A percentile compares a stretch with the other conserved stretches of the same genome.
Conservation (phyloP, 73 alveolate species). For the Stentor coeruleus region DNA sequence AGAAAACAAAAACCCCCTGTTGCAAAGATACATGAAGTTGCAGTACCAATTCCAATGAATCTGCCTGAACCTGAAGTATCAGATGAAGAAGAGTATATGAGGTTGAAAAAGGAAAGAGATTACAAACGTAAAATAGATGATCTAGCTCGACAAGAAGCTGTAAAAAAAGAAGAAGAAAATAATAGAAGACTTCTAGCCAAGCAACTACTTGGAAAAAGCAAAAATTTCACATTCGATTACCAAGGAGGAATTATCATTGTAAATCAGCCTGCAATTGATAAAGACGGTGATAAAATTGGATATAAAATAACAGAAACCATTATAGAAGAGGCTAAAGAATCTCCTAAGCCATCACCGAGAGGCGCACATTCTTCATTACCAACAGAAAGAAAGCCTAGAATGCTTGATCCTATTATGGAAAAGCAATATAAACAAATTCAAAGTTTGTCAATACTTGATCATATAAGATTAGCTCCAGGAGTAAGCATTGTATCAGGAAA, state of each 20-base stretch:
- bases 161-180: conserved; percentile 8
- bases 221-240: not conserved
- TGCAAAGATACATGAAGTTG: not conserved
- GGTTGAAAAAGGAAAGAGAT: not conserved
- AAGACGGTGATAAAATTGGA: not conserved
- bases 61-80: not conserved
- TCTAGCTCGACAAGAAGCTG: not conserved
- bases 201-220: not conserved
- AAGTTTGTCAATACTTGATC: not conserved
- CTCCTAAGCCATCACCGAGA: not conserved
- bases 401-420: not conserved
- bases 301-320: too few relatives aligned
- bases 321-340: not conserved
- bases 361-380: not conserved
- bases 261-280: not conserved
- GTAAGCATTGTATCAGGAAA: conserved; percentile 6
- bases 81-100: not conserved
- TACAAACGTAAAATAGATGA: conserved; percentile 11
- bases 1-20: not conserved
- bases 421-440: not conserved
- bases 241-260: not conserved
- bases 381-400: conserved; percentile 1
- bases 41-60: conserved; percentile 1
- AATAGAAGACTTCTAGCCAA: not conserved
- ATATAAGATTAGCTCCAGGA: not conserved